Percentiles rank a stretch among this genome's conserved stretches.
Conservation (phyloP, 2,329 filamentous ascomycete genomes). For the Parastagonospora avenae region DNA sequence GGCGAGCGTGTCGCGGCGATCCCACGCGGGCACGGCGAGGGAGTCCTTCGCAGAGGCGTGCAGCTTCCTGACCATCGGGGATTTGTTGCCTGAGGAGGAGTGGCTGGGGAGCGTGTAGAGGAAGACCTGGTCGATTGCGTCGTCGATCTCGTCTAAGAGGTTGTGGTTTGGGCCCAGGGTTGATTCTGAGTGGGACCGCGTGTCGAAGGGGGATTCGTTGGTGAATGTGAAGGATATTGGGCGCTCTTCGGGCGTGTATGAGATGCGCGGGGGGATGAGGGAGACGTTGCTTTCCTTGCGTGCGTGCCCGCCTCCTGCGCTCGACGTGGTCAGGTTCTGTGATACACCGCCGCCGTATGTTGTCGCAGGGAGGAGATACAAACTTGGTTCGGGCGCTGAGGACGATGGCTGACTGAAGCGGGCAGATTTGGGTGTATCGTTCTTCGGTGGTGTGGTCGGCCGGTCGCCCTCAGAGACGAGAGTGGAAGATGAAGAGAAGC, state of each 20-base stretch:
- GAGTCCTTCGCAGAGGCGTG: neutral
- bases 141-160: conserved; percentile 29
- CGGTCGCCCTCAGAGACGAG: conserved; percentile 12
- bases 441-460: conserved; percentile 8
- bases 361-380: conserved; percentile 28
- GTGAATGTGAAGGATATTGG: conserved; percentile 23
- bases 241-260: conserved; percentile 17
- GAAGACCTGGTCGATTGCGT: conserved; percentile 31
- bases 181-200: conserved; percentile 9
- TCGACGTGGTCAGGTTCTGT: conserved; percentile 15
- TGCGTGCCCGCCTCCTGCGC: conserved; percentile 8
- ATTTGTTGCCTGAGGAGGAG: neutral
- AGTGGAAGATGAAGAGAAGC: conserved; percentile 24
- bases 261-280: conserved; percentile 6
- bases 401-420: conserved; percentile 8
- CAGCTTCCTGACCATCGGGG: neutral
- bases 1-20: no score
- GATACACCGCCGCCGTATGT: conserved; percentile 22
- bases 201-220: conserved; percentile 18
- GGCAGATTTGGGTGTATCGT: conserved; percentile 17
- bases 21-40: neutral
- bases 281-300: neutral
- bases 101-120: conserved; percentile 14
- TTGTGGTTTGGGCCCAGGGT: conserved; percentile 15
- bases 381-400: conserved; percentile 15